Percentiles rank a stretch among this genome's conserved stretches.
These are phyloP conservation scores for Microbotryomycetes sp. DNA, from an alignment of 1,284 basidiomycete genomes.

Conservation along the genomic window DNA sequence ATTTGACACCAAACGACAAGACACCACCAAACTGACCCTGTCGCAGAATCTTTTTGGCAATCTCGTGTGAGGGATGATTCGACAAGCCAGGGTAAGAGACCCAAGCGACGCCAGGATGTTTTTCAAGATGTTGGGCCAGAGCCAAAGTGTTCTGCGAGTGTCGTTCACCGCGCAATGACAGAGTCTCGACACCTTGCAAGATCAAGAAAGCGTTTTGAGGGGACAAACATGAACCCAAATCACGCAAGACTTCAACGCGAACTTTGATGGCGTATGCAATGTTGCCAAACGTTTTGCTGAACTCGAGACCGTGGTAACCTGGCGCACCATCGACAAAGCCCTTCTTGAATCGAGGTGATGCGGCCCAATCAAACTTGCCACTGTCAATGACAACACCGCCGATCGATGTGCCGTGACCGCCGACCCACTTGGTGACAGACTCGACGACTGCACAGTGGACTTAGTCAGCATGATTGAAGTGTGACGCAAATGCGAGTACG, in stretches of 20 bases:
- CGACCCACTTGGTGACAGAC: slow-evolving; percentile 74
- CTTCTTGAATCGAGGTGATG: slow-evolving; percentile 63
- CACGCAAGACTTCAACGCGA: slow-evolving; percentile 58
- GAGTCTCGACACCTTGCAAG: slow-evolving; percentile 75
- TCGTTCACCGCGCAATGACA: slow-evolving; percentile 68
- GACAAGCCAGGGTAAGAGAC: slow-evolving; percentile 75
- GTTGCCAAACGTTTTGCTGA: slow-evolving; percentile 60
- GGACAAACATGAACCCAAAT: slow-evolving; percentile 15
- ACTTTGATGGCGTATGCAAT: slow-evolving; percentile 67
- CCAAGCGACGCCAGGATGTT: slow-evolving; percentile 55
- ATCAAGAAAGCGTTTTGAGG: slow-evolving; percentile 14
- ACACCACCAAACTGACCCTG: slow-evolving; percentile 64
- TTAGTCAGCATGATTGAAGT: too few species aligned
- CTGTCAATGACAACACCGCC: slow-evolving; percentile 74
- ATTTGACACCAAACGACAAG: slow-evolving; percentile 73
- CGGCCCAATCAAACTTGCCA: slow-evolving; percentile 80
- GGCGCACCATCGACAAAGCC: slow-evolving; percentile 73
- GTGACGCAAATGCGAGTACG: too few species aligned
- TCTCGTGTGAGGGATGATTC: slow-evolving; percentile 58
- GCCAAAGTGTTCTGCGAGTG: slow-evolving; percentile 69
- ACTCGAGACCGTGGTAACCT: slow-evolving; percentile 66
- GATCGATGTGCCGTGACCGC: slow-evolving; percentile 82
- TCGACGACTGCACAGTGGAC: too few species aligned
- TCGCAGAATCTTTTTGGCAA: slow-evolving; percentile 51
- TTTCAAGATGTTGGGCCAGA: slow-evolving; percentile 65